These are phyloP conservation scores for Wickerhamiella brachini DNA, from an alignment of 805 yeast genomes.

Conservation along the genomic window DNA sequence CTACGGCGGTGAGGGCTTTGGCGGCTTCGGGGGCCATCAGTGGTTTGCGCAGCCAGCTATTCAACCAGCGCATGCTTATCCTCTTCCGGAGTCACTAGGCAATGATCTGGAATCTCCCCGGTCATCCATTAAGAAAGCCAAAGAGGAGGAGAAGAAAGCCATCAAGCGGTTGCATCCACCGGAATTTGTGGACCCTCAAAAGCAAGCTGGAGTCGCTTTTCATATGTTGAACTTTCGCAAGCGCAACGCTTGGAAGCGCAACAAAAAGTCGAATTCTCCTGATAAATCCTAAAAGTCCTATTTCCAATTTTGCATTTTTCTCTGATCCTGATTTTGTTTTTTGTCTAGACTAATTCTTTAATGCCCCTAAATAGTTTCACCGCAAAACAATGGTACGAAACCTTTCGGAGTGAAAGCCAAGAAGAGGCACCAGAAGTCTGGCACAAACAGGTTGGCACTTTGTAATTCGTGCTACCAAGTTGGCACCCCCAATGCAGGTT, in stretches of 20 bases:
- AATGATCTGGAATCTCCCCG: neutral
- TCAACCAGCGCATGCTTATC: neutral
- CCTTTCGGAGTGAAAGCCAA: no score
- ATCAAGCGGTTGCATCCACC: neutral
- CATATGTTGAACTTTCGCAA: neutral
- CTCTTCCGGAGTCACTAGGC: neutral
- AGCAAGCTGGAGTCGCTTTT: neutral
- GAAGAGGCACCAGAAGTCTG: no score
- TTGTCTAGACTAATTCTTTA: neutral
- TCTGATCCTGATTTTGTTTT: neutral
- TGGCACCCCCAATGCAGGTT: no score
- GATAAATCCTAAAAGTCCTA: neutral
- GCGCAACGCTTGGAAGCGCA: neutral
- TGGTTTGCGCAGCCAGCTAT: neutral
- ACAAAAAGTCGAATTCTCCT: neutral
- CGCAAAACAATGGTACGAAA: no score
- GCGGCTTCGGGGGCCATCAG: neutral
- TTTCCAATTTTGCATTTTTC: neutral
- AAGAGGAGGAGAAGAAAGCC: neutral
- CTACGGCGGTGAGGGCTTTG: neutral
- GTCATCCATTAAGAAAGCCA: neutral
- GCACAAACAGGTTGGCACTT: no score
- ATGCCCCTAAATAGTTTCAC: no score
- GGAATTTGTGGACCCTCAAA: neutral
- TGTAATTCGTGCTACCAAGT: no score